A percentile compares a stretch with the other conserved stretches of the same genome.
Conservation (phyloP, 208 protist species). For the Crithidia bombi region DNA sequence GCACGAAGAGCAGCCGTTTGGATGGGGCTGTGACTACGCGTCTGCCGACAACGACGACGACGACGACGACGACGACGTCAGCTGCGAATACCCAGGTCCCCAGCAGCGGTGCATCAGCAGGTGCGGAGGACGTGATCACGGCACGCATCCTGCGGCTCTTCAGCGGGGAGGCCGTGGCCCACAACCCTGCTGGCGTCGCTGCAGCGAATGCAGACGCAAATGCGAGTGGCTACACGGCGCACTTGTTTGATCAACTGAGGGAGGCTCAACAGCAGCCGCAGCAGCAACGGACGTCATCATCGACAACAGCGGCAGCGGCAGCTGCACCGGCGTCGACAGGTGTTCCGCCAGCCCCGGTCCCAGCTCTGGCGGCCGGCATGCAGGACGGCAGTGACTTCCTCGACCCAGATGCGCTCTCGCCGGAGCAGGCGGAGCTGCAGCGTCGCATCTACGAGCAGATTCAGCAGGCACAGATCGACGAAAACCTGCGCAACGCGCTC, state of each 20-base stretch:
- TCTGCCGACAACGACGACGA: not conserved
- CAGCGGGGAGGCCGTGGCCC: not conserved
- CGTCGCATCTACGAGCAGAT: slow-evolving; percentile 81
- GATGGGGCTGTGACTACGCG: no score
- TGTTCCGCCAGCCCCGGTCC: no score
- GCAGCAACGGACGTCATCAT: not conserved
- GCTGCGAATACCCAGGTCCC: no score
- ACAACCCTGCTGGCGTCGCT: no score
- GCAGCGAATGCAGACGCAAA: not conserved
- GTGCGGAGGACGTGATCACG: not conserved
- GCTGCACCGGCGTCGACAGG: not conserved
- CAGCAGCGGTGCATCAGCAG: not conserved
- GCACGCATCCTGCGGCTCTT: slow-evolving; percentile 5
- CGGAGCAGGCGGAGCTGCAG: slow-evolving; percentile 77
- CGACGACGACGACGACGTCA: not conserved
- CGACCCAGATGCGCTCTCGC: slow-evolving; percentile 33
- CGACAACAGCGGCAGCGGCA: slow-evolving; percentile 2
- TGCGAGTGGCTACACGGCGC: no score
- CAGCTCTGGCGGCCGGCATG: no score
- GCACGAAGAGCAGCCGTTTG: not conserved
- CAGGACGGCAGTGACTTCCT: not conserved
- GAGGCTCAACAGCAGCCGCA: not conserved
- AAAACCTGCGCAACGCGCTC: slow-evolving; percentile 90
- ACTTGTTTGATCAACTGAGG: no score
- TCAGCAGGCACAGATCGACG: slow-evolving; percentile 81